Evolutionary conservation across 2,329 filamentous ascomycete species (phyloP).

Genomic region (Cladorrhinum sp.): DNA sequence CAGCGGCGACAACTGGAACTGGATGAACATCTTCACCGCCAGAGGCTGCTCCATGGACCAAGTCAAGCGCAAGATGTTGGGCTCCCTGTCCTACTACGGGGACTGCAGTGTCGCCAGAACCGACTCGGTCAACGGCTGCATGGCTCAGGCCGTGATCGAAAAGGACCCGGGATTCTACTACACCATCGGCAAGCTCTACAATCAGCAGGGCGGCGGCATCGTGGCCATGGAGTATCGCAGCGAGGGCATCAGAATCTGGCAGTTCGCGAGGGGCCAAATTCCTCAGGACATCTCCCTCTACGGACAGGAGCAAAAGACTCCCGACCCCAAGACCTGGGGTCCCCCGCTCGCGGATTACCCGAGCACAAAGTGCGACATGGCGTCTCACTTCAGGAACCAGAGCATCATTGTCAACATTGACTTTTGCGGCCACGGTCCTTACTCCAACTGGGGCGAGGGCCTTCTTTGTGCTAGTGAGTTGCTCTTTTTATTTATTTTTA

Average conservation of each 20-base stretch:
- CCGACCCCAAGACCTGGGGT: constrained; percentile 62
- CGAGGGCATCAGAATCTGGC: constrained; percentile 62
- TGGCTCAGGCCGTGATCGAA: constrained; percentile 43
- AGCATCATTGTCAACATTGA: constrained; percentile 66
- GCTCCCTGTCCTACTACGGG: constrained; percentile 34
- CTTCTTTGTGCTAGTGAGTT: constrained; percentile 40
- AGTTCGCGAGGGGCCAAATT: constrained; percentile 48
- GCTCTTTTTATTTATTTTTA: constrained; percentile 23
- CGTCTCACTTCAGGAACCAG: constrained; percentile 59
- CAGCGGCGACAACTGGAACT: constrained; percentile 51
- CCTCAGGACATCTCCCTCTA: constrained; percentile 47
- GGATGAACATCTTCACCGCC: constrained; percentile 57
- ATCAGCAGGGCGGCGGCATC: constrained; percentile 53
- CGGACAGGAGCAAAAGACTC: constrained; percentile 36
- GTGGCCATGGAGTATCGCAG: constrained; percentile 60
- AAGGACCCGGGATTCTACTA: constrained; percentile 28
- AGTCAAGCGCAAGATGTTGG: constrained; percentile 53
- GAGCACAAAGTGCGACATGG: constrained; percentile 57
- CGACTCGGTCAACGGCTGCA: constrained; percentile 50
- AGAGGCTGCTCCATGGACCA: constrained; percentile 50
- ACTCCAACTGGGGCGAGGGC: constrained; percentile 42
- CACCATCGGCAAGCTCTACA: constrained; percentile 52
- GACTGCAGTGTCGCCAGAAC: constrained; percentile 48
- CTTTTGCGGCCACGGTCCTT: constrained; percentile 53
- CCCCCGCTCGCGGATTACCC: constrained; percentile 63